Base-by-base conservation (phyloP, 2,329 filamentous ascomycete genomes). In the Diaporthe vexans region DNA sequence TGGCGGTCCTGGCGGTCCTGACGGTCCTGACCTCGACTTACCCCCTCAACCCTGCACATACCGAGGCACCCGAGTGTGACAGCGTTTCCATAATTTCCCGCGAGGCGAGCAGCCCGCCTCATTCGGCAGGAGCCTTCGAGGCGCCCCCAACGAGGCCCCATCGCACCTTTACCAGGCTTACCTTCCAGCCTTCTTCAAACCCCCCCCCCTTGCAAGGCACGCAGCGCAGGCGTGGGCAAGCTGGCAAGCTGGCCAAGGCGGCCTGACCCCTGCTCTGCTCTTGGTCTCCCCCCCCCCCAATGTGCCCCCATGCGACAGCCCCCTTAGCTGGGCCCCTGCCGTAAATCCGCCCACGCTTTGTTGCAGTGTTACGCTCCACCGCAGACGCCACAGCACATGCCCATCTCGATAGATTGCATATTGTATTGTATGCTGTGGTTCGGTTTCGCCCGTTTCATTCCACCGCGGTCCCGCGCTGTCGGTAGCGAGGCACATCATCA, bases 71-170 rank as follows among this genome's bases (percentile, higher is more conserved):
- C 61, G 61, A 67, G 61, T 67, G 63, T 68, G 33, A 68, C 63
- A 68, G 33, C 63, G n/a, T 26, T 48, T 48, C 63, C 63, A 68
- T 68, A 68, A 68, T 68, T 68, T 68, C 63, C 63, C 63, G 63
- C 61, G 13, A 35, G 61, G 61, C 61, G 61, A 65, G 29, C 33
- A 54, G 63, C 48, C 63, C 63, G n/a, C 63, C 63, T 68, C 63
- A 68, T 68, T 68, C 48, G 63, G 63, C 63, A 68, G 63, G 46
- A 67, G 37, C 37, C 37, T 13, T 40, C 37, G 40, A 43, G 17
- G 40, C n/a, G 43, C 61, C 19, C 29, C 59, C 40, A 65, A 48
- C 40, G 8, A 11, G 35, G 43, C 40, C 26, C 59, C 59, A 33
- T 33, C 24, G 19, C 24, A 26, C 40, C 40, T 63, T 63, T 63